Evolutionary conservation across 2,329 filamentous ascomycete genomes (phyloP).

Genomic region (Aspergillus phoenicis): DNA sequence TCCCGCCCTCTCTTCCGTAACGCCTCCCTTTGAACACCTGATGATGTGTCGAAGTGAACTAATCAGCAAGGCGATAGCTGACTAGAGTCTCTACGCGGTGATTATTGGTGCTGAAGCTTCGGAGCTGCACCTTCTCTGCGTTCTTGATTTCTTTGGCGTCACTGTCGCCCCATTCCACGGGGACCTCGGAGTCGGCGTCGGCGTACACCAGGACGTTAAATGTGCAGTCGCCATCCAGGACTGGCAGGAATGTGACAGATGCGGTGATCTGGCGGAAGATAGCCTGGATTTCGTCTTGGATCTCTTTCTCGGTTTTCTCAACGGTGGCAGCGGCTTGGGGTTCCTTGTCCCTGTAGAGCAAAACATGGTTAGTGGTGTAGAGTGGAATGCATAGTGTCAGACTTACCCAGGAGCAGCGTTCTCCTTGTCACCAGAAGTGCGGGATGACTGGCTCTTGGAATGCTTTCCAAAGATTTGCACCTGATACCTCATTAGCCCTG

Average conservation of each 20-base stretch:
- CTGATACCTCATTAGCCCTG: conserved; percentile 35
- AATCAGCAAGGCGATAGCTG: conserved; percentile 70
- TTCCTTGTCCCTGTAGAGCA: conserved; percentile 32
- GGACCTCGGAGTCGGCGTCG: conserved; percentile 93
- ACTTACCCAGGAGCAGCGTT: conserved; percentile 63
- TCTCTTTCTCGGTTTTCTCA: conserved; percentile 90
- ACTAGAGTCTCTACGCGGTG: conserved; percentile 94
- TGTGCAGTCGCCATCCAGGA: conserved; percentile 91
- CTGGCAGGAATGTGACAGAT: conserved; percentile 92
- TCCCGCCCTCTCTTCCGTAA: conserved; percentile 20
- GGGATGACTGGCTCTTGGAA: conserved; percentile 53
- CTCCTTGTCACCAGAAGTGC: conserved; percentile 65
- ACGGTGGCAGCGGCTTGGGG: conserved; percentile 33
- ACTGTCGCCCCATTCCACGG: conserved; percentile 97
- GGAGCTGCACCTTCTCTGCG: conserved; percentile 90
- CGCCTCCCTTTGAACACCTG: conserved; percentile 25
- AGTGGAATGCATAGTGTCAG: background rate
- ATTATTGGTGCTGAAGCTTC: conserved; percentile 93
- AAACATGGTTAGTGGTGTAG: background rate
- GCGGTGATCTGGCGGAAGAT: conserved; percentile 98
- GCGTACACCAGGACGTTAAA: conserved; percentile 99
- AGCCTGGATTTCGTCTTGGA: conserved; percentile 92
- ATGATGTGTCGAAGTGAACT: conserved; percentile 17
- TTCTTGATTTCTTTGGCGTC: conserved; percentile 96
- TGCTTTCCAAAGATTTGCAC: conserved; percentile 60